Evolutionary conservation across 2,329 filamentous ascomycete species (phyloP).

Genomic region (Clonostachys solani): DNA sequence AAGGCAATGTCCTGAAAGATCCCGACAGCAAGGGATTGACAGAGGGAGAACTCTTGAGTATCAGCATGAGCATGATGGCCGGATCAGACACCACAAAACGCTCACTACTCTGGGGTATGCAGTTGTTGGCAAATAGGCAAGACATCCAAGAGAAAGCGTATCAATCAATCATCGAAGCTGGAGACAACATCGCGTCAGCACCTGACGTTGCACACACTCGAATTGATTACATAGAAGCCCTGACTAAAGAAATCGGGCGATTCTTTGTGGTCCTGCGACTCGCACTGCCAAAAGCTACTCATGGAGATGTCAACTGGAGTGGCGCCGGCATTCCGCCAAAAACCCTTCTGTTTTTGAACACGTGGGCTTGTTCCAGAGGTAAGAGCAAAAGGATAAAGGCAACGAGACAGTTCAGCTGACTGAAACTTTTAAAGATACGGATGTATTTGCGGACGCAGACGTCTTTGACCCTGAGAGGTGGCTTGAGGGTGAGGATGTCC

Average conservation of each 20-base stretch:
- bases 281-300: constrained; percentile 51
- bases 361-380: constrained; percentile 20
- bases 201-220: constrained; percentile 38
- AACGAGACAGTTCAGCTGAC: not conserved
- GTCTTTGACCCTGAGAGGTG: constrained; percentile 48
- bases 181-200: constrained; percentile 5
- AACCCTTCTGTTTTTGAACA: constrained; percentile 31
- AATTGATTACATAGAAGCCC: constrained; percentile 58
- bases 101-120: constrained; percentile 17
- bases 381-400: not conserved
- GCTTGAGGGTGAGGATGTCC: constrained; percentile 21
- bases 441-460: constrained; percentile 61
- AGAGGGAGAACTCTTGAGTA: constrained; percentile 62
- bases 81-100: constrained; percentile 16
- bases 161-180: constrained; percentile 7
- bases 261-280: constrained; percentile 64
- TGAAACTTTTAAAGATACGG: constrained; percentile 32
- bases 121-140: constrained; percentile 16
- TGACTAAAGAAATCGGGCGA: constrained; percentile 60
- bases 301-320: constrained; percentile 14
- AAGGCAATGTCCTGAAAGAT: constrained; percentile 63
- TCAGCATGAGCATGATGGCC: constrained; percentile 57
- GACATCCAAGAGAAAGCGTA: constrained; percentile 18
- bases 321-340: constrained; percentile 42
- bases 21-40: constrained; percentile 58